Evolutionary conservation across 805 yeast species (phyloP).

Genomic region (Grigorovia transvaalensis): DNA sequence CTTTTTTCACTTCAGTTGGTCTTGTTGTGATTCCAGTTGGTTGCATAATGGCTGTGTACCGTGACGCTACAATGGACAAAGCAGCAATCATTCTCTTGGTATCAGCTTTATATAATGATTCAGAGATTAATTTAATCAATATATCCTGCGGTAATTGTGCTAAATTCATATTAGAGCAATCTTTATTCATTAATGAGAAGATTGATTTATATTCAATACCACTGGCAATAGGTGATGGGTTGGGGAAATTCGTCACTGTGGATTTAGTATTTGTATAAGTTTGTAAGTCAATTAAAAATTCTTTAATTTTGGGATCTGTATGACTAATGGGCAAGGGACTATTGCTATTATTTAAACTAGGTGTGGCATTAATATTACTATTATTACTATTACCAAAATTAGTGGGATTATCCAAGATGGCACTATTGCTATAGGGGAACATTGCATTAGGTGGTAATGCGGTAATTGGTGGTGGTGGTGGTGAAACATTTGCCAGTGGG

Average conservation of each 20-base stretch:
- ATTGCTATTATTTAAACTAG: neutral
- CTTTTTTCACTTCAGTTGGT: neutral
- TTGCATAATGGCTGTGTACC: conserved; percentile 44
- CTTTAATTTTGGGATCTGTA: neutral
- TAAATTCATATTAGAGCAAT: conserved; percentile 59
- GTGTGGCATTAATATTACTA: too few relatives aligned
- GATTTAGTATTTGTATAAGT: conserved; percentile 23
- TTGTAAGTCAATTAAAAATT: conserved; percentile 11
- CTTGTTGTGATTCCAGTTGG: neutral
- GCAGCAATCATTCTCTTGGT: conserved; percentile 49
- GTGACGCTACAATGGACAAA: conserved; percentile 53
- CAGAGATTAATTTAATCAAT: conserved; percentile 50
- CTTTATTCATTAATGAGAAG: conserved; percentile 56
- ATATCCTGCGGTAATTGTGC: conserved; percentile 51
- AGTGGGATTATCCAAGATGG: too few relatives aligned
- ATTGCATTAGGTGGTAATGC: neutral
- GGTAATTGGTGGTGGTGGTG: neutral
- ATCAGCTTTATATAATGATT: conserved; percentile 53
- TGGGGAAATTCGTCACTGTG: conserved; percentile 20
- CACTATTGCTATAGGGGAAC: neutral
- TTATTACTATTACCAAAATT: neutral
- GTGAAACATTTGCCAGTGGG: conserved; percentile 1
- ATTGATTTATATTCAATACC: conserved; percentile 48
- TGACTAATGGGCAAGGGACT: neutral
- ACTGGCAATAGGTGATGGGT: conserved; percentile 30